These are phyloP conservation scores for Xylaria sp. DNA, from an alignment of 2,329 filamentous ascomycete genomes.

Conservation along the genomic window DNA sequence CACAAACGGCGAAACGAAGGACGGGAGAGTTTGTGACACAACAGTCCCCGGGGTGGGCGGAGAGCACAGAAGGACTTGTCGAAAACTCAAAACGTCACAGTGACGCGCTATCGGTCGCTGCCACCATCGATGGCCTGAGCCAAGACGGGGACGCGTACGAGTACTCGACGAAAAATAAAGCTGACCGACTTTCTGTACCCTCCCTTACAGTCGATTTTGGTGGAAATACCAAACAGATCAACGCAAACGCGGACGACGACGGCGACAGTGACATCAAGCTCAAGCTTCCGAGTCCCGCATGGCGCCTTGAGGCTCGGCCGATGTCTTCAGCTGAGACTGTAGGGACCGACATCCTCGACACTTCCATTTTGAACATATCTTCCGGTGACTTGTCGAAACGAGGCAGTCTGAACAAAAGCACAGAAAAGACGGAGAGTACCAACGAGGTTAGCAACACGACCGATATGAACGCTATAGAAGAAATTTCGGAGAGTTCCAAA, in stretches of 20 bases:
- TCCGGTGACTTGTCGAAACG: slow-evolving; percentile 39
- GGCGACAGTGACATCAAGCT: slow-evolving; percentile 25
- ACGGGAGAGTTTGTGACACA: slow-evolving; percentile 40
- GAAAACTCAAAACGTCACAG: slow-evolving; percentile 51
- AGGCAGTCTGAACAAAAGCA: slow-evolving; percentile 40
- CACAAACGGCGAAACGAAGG: slow-evolving; percentile 50
- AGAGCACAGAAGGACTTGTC: slow-evolving; percentile 62
- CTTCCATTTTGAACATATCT: slow-evolving; percentile 35
- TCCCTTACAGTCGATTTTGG: slow-evolving; percentile 56
- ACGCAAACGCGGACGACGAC: slow-evolving; percentile 21
- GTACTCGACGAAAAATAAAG: slow-evolving; percentile 44
- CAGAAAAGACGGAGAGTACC: slow-evolving; percentile 36
- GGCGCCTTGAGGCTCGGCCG: slow-evolving; percentile 34
- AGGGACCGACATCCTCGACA: slow-evolving; percentile 46
- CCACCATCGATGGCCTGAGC: slow-evolving; percentile 67
- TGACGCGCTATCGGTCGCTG: slow-evolving; percentile 64
- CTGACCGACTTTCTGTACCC: slow-evolving; percentile 46
- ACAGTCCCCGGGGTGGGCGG: slow-evolving; percentile 41
- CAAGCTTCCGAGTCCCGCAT: slow-evolving; percentile 25
- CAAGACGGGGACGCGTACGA: slow-evolving; percentile 54
- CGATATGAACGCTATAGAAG: slow-evolving; percentile 37
- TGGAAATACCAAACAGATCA: slow-evolving; percentile 35
- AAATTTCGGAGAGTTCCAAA: slow-evolving; percentile 39
- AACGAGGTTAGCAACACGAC: slow-evolving; percentile 35
- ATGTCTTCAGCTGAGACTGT: slow-evolving; percentile 47